Evolutionary conservation across 371 early-diverging fungal species (phyloP), one percentile per base, ranked within the genome.

Genomic region (Mucor piriformis): DNA sequence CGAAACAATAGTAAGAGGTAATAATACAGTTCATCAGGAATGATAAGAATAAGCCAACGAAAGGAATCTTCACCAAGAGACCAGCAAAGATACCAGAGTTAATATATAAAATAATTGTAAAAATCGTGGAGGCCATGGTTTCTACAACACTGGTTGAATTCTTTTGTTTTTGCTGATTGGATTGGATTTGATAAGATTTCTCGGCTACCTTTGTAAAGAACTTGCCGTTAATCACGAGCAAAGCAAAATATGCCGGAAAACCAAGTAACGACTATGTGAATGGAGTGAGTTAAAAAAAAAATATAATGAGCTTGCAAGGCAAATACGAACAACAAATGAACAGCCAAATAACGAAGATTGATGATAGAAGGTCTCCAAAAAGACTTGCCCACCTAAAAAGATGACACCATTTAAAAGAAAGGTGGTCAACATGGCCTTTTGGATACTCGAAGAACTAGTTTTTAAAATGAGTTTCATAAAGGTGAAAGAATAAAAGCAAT

Each of bases 1-100:
- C 77, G 46, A 77, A 77, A 29, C 62, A 72, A 44, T 82, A 82
- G 52, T 74, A 82, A 0, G 80, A 72, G 29, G 66, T 59, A 20
- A 79, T 71, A 23, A 73, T 54, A 54, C 83, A 82, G 12, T 72
- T 74, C 56, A 69, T 69, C 20, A 70, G 51, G 44, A 79, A 78
- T 3, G 83, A 76, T 2, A 74, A 25, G 1, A 65, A 4, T 18
- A 61, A 55, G 7, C 80, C 83, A 33, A 82, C 49, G 21, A 60
- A 42, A 13, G 83, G 83, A n/a, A 78, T 44, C 3, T 59, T 61
- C 10, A 59, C 54, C 7, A 82, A 47, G 24, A 76, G 21, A 18
- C 58, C 42, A 3, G 67, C 69, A 47, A 73, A 70, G 16, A 72
- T 53, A 32, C 73, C 71, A 59, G 74, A 76, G 35, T 67, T 72